These are phyloP conservation scores for Arthrobotrys megalospora DNA, from an alignment of 2,329 filamentous ascomycete genomes.

Conservation along the genomic window DNA sequence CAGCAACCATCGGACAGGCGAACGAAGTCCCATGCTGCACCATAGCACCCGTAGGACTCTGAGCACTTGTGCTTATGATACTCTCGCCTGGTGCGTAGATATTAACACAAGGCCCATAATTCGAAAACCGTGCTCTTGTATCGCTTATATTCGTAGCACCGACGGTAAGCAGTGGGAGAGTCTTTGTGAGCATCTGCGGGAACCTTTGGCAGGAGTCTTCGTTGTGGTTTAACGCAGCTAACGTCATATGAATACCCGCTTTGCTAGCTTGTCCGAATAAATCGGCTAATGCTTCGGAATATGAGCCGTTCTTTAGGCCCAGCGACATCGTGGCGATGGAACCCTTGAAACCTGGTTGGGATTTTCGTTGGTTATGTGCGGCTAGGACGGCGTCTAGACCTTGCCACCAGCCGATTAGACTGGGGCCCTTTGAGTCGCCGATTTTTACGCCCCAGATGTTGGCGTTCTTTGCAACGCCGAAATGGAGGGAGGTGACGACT, in stretches of 20 bases:
- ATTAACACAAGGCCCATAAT: constrained; percentile 9
- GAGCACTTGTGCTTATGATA: background rate
- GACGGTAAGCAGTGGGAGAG: background rate
- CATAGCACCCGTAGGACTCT: background rate
- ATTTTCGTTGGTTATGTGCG: constrained; percentile 1
- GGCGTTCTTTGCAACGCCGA: constrained; percentile 1
- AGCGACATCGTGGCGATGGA: constrained; percentile 8
- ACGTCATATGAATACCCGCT: constrained; percentile 1
- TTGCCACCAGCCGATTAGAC: background rate
- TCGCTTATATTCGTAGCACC: constrained; percentile 9
- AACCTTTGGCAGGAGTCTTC: constrained; percentile 3
- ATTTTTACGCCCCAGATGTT: constrained; percentile 7
- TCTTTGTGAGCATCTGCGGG: constrained; percentile 3
- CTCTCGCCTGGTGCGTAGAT: background rate
- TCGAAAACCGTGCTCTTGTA: background rate
- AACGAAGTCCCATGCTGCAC: constrained; percentile 4
- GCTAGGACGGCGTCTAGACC: background rate
- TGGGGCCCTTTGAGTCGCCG: constrained; percentile 55
- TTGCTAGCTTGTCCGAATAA: constrained; percentile 1
- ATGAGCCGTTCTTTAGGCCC: constrained; percentile 1
- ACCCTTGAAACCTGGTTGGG: background rate
- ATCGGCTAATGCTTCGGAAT: constrained; percentile 2
- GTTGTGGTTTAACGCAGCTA: background rate
- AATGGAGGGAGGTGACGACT: background rate
- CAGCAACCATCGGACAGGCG: background rate